Conservation (phyloP, 805 yeast species). For the Candida germanica region DNA sequence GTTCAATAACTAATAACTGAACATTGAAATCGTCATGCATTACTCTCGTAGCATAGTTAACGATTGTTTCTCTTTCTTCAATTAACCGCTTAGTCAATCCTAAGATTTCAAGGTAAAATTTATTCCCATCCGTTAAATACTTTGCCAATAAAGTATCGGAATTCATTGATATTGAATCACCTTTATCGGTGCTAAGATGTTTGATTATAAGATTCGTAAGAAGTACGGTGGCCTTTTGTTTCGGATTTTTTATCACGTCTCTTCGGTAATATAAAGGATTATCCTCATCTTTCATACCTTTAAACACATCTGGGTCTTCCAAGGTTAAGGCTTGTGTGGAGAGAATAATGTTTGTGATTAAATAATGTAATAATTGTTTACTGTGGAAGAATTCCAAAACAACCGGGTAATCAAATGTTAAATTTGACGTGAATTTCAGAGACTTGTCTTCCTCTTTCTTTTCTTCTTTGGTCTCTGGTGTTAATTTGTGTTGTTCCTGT, state of each 20-base stretch:
- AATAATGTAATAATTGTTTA: conserved; percentile 70
- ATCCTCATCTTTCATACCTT: conserved; percentile 56
- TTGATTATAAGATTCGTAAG: conserved; percentile 46
- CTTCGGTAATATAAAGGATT: conserved; percentile 37
- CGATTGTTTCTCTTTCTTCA: conserved; percentile 65
- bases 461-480: background rate
- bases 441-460: background rate
- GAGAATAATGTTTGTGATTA: conserved; percentile 56
- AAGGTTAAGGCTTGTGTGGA: conserved; percentile 67
- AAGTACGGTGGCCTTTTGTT: conserved; percentile 49
- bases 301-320: conserved; percentile 72
- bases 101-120: conserved; percentile 33
- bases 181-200: conserved; percentile 36
- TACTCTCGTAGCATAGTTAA: conserved; percentile 72
- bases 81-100: conserved; percentile 53
- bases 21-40: conserved; percentile 72
- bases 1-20: conserved; percentile 49
- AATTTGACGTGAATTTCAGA: conserved; percentile 15
- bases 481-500: background rate
- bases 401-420: conserved; percentile 48
- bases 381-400: conserved; percentile 69
- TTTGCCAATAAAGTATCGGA: conserved; percentile 39
- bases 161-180: conserved; percentile 34
- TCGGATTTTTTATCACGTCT: conserved; percentile 34
- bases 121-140: conserved; percentile 34